Evolutionary conservation across 306 rosid genomes (phyloP).

Genomic region (Sophora flavescens): DNA sequence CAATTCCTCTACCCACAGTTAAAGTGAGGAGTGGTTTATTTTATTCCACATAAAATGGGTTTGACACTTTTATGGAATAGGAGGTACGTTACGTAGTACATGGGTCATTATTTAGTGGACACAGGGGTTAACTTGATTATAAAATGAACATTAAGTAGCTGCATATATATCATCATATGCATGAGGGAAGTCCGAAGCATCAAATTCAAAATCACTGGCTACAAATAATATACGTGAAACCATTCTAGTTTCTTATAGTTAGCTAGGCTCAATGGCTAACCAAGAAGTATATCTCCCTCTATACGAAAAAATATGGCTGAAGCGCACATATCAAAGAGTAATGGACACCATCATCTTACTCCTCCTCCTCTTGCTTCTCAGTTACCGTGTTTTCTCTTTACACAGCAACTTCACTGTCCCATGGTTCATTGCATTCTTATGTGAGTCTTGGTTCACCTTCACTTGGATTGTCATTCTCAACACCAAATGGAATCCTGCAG

Average conservation of each 20-base stretch:
- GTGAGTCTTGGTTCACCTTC: conserved; percentile 69
- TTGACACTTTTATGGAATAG: too few relatives aligned
- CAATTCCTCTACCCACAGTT: too few relatives aligned
- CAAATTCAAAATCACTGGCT: not conserved
- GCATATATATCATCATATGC: too few relatives aligned
- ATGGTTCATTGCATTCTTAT: conserved; percentile 65
- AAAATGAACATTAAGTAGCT: too few relatives aligned
- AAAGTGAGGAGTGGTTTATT: too few relatives aligned
- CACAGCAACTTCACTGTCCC: conserved; percentile 46
- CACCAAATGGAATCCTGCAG: conserved; percentile 60
- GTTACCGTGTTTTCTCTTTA: conserved; percentile 49
- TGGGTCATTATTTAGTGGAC: too few relatives aligned
- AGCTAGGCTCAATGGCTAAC: conserved; percentile 28
- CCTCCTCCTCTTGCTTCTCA: conserved; percentile 52
- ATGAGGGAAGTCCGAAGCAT: too few relatives aligned
- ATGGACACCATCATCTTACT: conserved; percentile 47
- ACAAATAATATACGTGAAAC: not conserved
- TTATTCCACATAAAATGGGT: too few relatives aligned
- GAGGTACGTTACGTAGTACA: too few relatives aligned
- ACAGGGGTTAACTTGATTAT: too few relatives aligned
- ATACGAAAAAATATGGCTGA: conserved; percentile 45
- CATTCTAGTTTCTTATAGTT: not conserved
- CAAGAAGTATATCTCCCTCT: conserved; percentile 36
- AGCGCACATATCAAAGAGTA: conserved; percentile 36
- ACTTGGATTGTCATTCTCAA: conserved; percentile 52